Conservation (phyloP, 805 yeast genomes). For the Zygosaccharomyces bailii region DNA sequence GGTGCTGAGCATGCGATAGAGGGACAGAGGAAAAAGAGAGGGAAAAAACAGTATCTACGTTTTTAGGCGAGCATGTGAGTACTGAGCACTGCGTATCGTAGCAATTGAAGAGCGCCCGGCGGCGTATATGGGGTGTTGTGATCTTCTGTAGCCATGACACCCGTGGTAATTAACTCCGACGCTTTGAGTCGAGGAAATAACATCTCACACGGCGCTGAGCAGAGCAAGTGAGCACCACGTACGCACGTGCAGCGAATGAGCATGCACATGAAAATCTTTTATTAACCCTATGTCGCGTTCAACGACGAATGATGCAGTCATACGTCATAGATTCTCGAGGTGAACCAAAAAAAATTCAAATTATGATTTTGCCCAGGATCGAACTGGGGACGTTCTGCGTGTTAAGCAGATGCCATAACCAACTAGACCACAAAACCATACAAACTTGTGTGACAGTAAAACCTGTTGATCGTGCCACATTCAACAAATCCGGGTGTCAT, state of each 20-base stretch:
- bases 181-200: not conserved
- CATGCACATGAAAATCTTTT: too few relatives aligned
- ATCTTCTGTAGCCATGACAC: not conserved
- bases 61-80: too few relatives aligned
- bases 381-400: conserved; percentile 99
- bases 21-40: too few relatives aligned
- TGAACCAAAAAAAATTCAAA: conserved; percentile 29
- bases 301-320: too few relatives aligned
- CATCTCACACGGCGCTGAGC: too few relatives aligned
- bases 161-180: not conserved
- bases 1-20: not conserved
- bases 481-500: too few relatives aligned
- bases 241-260: too few relatives aligned
- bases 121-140: not conserved
- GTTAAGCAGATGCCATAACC: conserved; percentile 99
- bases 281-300: too few relatives aligned
- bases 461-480: too few relatives aligned
- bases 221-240: too few relatives aligned
- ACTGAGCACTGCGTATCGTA: not conserved
- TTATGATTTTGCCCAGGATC: conserved; percentile 99
- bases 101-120: not conserved
- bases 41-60: too few relatives aligned
- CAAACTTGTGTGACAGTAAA: not conserved
- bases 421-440: conserved; percentile 79
- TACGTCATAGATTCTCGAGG: too few relatives aligned